Evolutionary conservation across 495 filamentous ascomycete genomes (phyloP).

Genomic region (Penicillium samsonianum): DNA sequence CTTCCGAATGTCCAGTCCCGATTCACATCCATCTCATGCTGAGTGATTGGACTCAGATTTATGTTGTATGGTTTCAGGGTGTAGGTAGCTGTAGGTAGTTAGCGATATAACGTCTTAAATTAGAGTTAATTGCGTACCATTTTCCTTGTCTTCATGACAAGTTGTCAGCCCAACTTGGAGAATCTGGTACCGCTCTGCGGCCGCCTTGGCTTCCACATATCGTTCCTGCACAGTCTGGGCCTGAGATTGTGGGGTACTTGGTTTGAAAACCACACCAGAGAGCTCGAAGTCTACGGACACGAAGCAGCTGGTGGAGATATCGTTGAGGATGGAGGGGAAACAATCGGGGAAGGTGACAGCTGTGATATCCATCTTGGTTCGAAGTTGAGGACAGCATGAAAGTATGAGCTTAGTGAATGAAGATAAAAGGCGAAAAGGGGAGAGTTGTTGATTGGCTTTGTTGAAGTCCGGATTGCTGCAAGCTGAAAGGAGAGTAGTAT

Average conservation of each 20-base stretch:
- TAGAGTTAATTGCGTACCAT: constrained; percentile 30
- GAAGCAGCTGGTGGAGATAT: constrained; percentile 61
- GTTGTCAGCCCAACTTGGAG: constrained; percentile 77
- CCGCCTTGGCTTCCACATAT: constrained; percentile 64
- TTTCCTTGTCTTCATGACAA: constrained; percentile 53
- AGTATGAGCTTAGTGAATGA: not conserved
- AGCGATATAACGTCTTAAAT: not conserved
- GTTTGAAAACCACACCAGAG: constrained; percentile 59
- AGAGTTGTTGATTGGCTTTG: not conserved
- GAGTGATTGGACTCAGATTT: constrained; percentile 56
- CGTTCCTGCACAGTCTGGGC: constrained; percentile 57
- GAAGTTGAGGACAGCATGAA: not conserved
- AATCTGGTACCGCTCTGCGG: constrained; percentile 70
- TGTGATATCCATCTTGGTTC: constrained; percentile 63
- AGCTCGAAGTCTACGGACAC: constrained; percentile 78
- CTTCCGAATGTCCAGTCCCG: constrained; percentile 56
- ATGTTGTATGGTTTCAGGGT: constrained; percentile 69
- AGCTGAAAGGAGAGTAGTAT: not conserved
- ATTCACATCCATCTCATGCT: constrained; percentile 53
- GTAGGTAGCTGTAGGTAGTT: constrained; percentile 50
- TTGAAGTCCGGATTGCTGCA: not conserved
- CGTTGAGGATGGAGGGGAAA: constrained; percentile 59
- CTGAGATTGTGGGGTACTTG: constrained; percentile 24
- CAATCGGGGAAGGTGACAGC: constrained; percentile 51
- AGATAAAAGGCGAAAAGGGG: not conserved